Percentiles rank a stretch among this genome's conserved stretches.
These are phyloP conservation scores for Dactylorhiza incarnata DNA, from an alignment of 106 monocot species.

Conservation along the genomic window DNA sequence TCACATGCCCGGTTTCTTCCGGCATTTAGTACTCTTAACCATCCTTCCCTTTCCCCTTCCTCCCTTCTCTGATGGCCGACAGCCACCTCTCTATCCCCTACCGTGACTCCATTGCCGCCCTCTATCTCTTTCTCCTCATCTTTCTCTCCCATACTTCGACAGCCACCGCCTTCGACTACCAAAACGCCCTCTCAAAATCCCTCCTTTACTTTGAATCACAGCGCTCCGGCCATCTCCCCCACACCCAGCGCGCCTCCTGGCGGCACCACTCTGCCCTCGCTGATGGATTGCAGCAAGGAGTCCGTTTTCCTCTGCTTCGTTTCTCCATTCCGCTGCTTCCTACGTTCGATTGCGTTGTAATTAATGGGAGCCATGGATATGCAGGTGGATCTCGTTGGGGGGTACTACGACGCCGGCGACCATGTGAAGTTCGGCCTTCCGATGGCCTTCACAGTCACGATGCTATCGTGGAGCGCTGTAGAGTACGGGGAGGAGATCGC, in stretches of 20 bases:
- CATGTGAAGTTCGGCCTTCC: constrained; percentile 28
- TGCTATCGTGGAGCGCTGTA: constrained; percentile 49
- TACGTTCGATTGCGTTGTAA: neutral
- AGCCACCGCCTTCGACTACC: constrained; percentile 8
- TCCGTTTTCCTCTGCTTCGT: constrained; percentile 5
- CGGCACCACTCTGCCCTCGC: constrained; percentile 57
- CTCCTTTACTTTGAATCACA: constrained; percentile 61
- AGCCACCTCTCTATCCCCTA: too few relatives aligned
- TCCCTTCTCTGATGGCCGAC: neutral
- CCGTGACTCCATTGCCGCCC: neutral
- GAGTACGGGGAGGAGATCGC: constrained; percentile 44
- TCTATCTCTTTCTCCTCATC: neutral
- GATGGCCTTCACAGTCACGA: constrained; percentile 50
- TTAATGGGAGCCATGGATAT: neutral
- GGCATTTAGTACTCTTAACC: too few relatives aligned
- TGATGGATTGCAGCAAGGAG: constrained; percentile 57
- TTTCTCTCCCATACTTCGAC: neutral
- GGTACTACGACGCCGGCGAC: constrained; percentile 61
- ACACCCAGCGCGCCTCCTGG: constrained; percentile 46
- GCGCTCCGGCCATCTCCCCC: constrained; percentile 53
- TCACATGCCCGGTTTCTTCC: too few relatives aligned
- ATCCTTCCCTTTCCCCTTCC: neutral
- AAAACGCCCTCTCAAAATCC: constrained; percentile 28
- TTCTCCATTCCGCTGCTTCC: neutral
- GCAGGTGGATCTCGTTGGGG: constrained; percentile 66